Conservation (phyloP, 163 green algal genomes). For the Trebouxiophyceae sp. region DNA sequence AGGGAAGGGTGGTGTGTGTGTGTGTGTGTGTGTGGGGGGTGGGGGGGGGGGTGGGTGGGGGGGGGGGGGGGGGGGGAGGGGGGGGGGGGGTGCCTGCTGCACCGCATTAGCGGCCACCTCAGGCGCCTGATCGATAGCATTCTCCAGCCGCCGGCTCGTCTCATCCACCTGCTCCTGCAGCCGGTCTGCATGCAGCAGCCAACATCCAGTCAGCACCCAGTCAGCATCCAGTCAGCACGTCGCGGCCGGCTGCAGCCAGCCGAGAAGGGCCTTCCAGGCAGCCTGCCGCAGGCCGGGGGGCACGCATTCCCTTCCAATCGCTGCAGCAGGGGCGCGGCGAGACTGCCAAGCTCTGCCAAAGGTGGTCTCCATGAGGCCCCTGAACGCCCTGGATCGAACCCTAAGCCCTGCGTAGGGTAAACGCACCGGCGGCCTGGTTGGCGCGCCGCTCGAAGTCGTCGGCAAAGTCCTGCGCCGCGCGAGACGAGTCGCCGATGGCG, state of each 20-base stretch:
- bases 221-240: neutral
- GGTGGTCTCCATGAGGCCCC: no score
- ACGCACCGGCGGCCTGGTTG: neutral
- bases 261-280: neutral
- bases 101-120: neutral
- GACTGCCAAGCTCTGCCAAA: neutral
- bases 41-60: no score
- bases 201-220: neutral
- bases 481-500: neutral
- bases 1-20: no score
- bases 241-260: neutral
- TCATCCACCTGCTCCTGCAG: conserved; percentile 4
- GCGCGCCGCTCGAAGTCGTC: neutral
- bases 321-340: neutral
- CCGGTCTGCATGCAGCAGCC: neutral
- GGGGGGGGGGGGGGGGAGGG: neutral
- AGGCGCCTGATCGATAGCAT: conserved; percentile 9
- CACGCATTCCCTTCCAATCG: neutral
- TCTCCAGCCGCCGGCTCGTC: neutral
- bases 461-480: neutral
- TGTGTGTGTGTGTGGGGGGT: neutral
- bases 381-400: no score
- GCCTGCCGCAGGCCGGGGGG: neutral
- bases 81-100: neutral
- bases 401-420: no score